These are phyloP conservation scores for Ophiostoma australiae DNA, from an alignment of 2,329 filamentous ascomycete genomes.

Conservation along the genomic window DNA sequence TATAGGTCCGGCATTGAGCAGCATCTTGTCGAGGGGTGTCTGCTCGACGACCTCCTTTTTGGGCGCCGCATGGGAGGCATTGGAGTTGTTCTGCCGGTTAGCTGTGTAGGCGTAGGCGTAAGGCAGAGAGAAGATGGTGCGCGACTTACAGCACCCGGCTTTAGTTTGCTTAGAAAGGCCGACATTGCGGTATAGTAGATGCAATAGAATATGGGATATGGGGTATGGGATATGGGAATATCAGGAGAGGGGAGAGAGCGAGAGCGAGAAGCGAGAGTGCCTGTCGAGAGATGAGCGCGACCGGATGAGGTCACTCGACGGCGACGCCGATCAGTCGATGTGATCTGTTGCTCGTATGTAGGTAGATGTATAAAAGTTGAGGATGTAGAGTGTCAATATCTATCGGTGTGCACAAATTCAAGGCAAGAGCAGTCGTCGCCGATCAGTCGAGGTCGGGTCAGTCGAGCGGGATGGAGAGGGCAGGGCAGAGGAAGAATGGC, in stretches of 20 bases:
- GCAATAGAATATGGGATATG: not conserved
- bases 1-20: conserved; percentile 74
- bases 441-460: not conserved
- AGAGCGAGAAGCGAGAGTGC: not conserved
- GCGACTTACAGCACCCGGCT: conserved; percentile 50
- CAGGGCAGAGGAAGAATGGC: not conserved
- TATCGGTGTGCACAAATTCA: not conserved
- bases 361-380: not conserved
- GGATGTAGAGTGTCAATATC: not conserved
- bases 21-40: conserved; percentile 66
- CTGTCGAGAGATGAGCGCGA: not conserved
- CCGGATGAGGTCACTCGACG: conserved; percentile 8
- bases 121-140: conserved; percentile 7
- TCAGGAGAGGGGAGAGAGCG: not conserved
- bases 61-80: conserved; percentile 33
- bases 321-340: not conserved
- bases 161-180: conserved; percentile 54
- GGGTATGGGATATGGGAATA: no score
- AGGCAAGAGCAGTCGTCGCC: not conserved
- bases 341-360: not conserved
- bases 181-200: conserved; percentile 40
- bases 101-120: not conserved
- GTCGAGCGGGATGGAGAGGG: not conserved
- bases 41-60: conserved; percentile 55
- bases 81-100: conserved; percentile 29